Conservation (phyloP, 768 basidiomycete genomes). For the Mycena vitilis region DNA sequence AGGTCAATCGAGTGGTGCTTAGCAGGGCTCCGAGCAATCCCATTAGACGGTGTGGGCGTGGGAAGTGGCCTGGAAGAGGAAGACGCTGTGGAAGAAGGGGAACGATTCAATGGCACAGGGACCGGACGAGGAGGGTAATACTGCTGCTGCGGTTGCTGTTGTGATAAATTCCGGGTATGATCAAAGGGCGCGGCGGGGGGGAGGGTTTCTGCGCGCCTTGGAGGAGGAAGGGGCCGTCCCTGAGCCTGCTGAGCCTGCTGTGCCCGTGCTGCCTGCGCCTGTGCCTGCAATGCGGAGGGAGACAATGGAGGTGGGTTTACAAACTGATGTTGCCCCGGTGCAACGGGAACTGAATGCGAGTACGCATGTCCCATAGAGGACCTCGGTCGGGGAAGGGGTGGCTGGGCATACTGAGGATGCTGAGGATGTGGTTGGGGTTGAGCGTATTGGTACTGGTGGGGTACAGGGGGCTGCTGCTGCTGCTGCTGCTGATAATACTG, state of each 20-base stretch:
- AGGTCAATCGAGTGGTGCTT: conserved; percentile 45
- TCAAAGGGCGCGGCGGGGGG: conserved; percentile 10
- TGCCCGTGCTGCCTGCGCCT: conserved; percentile 32
- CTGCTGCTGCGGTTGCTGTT: conserved; percentile 27
- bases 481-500: conserved; percentile 12
- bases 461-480: conserved; percentile 5
- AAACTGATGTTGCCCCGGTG: conserved; percentile 26
- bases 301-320: conserved; percentile 31
- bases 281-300: conserved; percentile 33
- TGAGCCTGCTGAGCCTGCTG: conserved; percentile 23
- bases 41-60: conserved; percentile 39
- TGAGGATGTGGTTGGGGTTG: conserved; percentile 28
- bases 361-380: conserved; percentile 28
- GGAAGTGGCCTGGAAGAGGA: conserved; percentile 36
- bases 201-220: conserved; percentile 32
- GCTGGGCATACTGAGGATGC: conserved; percentile 33
- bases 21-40: conserved; percentile 18
- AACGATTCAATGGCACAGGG: conserved; percentile 21
- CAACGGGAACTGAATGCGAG: conserved; percentile 26
- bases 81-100: conserved; percentile 8
- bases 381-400: conserved; percentile 20
- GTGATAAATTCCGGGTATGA: neutral
- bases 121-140: conserved; percentile 15
- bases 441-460: conserved; percentile 14
- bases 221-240: conserved; percentile 31